Evolutionary conservation across 306 rosid species (phyloP), one percentile per base, ranked within the genome.

Genomic region (Castanea mollissima): DNA sequence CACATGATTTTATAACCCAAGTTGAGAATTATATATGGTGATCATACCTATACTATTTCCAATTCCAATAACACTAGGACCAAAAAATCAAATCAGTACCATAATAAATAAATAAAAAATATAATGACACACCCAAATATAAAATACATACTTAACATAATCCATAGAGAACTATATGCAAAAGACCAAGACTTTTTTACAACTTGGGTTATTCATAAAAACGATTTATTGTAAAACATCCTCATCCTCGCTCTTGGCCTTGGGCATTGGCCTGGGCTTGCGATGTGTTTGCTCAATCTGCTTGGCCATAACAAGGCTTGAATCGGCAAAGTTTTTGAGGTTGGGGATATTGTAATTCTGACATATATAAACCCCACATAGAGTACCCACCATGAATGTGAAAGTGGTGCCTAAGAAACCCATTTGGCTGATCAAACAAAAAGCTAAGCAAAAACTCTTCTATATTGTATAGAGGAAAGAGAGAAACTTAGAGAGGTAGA

Each of bases 331-430:
- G 29, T 51, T 72, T 46, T 55, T 80, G 52, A 83, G 20, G 73
- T 74, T 83, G 64, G 84, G 89, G n/a, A 86, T n/a, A 3, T 70
- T 38, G 77, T 82, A 86, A 52, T 86, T 83, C 76, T 86, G 89
- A 21, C 83, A 83, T 3, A 65, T 44, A 15, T 79, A 86, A 9
- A 79, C 79, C 34, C 86, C 87, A 19, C 67, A 56, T 5, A 74
- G 35, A 32, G 83, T 54, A 5, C 85, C 85, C 12, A 80, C 2
- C 81, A 74, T 44, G 76, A 83, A 60, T 60, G 72, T 41, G 23
- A 80, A 77, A 12, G 75, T 35, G 71, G 44, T 57, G 72, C 85
- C 74, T 57, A 76, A 69, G 1, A 85, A 11, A 5, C 86, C 86
- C 86, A 82, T 82, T 15, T 54, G 13, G 8, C 51, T 13, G 52